A percentile compares a stretch with the other conserved stretches of the same genome.
Evolutionary conservation across 1,284 basidiomycete species (phyloP).

Genomic region (Apiotrichum mycotoxinovorans): DNA sequence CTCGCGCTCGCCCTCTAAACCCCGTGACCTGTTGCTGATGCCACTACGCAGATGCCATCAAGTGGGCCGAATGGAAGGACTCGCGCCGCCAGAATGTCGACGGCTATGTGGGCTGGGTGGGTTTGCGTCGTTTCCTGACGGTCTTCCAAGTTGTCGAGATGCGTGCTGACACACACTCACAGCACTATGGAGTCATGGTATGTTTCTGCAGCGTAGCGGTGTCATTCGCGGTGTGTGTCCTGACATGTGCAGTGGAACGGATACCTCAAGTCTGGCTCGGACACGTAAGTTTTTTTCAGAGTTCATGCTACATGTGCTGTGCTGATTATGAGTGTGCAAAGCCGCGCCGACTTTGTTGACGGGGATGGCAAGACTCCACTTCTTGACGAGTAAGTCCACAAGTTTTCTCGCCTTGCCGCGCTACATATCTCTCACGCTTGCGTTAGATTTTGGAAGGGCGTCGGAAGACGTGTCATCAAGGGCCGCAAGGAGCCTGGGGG

Average conservation of each 20-base stretch:
- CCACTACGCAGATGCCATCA: constrained; percentile 30
- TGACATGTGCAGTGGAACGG: constrained; percentile 20
- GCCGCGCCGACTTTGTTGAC: constrained; percentile 3
- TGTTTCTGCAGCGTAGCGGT: too few species aligned
- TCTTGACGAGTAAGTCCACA: constrained; percentile 11
- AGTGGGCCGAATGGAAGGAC: constrained; percentile 27
- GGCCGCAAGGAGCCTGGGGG: constrained; percentile 20
- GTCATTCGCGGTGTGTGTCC: not conserved
- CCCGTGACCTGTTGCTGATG: too few species aligned
- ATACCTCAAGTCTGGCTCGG: constrained; percentile 29
- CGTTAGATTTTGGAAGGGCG: constrained; percentile 24
- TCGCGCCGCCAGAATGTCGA: constrained; percentile 10
- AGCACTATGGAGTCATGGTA: constrained; percentile 31
- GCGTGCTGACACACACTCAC: not conserved
- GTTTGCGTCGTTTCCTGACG: constrained; percentile 3
- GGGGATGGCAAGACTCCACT: constrained; percentile 13
- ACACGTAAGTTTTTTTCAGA: constrained; percentile 18
- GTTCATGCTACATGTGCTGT: too few species aligned
- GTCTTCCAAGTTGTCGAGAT: too few species aligned
- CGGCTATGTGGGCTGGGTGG: constrained; percentile 27
- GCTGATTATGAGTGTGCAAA: constrained; percentile 17
- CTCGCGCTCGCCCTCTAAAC: too few species aligned
- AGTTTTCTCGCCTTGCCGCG: not conserved
- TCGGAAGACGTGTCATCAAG: constrained; percentile 5
- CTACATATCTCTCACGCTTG: not conserved